A percentile compares a stretch with the other conserved stretches of the same genome.
phyloP scores from a whole-genome alignment of 2,329 filamentous ascomycete species.

The Microsporum ferrugineum region DNA sequence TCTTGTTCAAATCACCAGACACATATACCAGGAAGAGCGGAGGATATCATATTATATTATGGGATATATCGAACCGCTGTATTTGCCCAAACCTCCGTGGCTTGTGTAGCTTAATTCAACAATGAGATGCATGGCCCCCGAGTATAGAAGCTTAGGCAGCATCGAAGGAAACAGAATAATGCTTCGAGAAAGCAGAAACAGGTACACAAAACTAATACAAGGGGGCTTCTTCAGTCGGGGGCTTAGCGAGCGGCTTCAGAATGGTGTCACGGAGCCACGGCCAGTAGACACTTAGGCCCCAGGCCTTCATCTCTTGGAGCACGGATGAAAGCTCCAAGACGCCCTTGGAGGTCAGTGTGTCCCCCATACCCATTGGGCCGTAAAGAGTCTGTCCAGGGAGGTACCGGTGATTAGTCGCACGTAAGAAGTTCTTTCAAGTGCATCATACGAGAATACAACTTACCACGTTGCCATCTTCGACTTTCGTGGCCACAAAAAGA shows the following conservation, averaged over 20 bases:
- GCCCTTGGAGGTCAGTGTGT: background rate
- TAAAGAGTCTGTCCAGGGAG: background rate
- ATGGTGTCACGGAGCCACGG: constrained; percentile 6
- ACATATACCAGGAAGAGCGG: background rate
- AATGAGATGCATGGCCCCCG: too few species aligned
- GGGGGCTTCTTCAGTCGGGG: background rate
- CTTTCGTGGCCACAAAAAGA: constrained; percentile 2
- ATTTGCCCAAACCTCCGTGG: too few species aligned
- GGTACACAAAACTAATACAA: too few species aligned
- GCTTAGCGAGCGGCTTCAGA: constrained; percentile 5
- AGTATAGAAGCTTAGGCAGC: too few species aligned
- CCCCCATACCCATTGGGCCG: background rate
- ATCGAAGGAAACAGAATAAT: too few species aligned
- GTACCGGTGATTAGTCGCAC: background rate
- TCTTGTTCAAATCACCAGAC: background rate
- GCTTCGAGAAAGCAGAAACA: too few species aligned
- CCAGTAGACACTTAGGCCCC: constrained; percentile 4
- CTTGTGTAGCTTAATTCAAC: too few species aligned
- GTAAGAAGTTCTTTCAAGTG: background rate
- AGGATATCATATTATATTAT: background rate
- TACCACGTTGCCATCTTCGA: constrained; percentile 6
- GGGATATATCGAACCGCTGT: too few species aligned
- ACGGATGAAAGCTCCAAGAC: background rate
- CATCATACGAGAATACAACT: background rate
- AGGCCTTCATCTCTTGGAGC: background rate